These are phyloP conservation scores for Tanacetum coccineum DNA, from an alignment of 129 eudicot species.

Conservation along the genomic window DNA sequence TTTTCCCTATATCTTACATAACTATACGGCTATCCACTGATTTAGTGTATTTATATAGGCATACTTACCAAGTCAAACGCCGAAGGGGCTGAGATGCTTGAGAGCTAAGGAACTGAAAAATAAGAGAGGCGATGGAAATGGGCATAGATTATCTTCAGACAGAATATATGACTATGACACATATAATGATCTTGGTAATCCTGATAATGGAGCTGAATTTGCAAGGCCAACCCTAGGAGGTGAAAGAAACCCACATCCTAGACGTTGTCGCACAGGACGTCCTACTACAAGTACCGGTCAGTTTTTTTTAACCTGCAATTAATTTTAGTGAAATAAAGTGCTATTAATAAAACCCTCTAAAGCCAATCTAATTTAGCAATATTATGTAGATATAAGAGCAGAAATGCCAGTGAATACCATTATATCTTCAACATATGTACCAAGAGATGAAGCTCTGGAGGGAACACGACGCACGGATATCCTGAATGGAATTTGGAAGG, in stretches of 20 bases:
- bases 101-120: constrained; percentile 62
- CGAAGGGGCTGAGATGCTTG: constrained; percentile 53
- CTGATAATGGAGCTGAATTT: constrained; percentile 58
- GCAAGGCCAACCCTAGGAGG: constrained; percentile 77
- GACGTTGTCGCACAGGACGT: constrained; percentile 88
- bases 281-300: constrained; percentile 55
- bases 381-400: constrained; percentile 30
- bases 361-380: not conserved
- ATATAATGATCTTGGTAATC: constrained; percentile 83
- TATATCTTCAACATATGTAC: constrained; percentile 62
- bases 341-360: not conserved
- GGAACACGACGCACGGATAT: constrained; percentile 59
- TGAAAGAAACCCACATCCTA: constrained; percentile 56
- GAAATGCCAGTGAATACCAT: constrained; percentile 48
- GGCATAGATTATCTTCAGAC: constrained; percentile 52
- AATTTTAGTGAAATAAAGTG: not conserved
- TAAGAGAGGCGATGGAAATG: constrained; percentile 73
- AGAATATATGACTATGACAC: constrained; percentile 68
- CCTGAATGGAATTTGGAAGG: constrained; percentile 59
- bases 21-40: too few relatives aligned
- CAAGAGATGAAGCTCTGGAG: constrained; percentile 87
- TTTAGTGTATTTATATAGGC: constrained; percentile 38
- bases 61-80: constrained; percentile 77
- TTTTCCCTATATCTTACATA: too few relatives aligned
- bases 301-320: not conserved